phyloP scores from a whole-genome alignment of 2,329 filamentous ascomycete genomes.

The Celoporthe dispersa region DNA sequence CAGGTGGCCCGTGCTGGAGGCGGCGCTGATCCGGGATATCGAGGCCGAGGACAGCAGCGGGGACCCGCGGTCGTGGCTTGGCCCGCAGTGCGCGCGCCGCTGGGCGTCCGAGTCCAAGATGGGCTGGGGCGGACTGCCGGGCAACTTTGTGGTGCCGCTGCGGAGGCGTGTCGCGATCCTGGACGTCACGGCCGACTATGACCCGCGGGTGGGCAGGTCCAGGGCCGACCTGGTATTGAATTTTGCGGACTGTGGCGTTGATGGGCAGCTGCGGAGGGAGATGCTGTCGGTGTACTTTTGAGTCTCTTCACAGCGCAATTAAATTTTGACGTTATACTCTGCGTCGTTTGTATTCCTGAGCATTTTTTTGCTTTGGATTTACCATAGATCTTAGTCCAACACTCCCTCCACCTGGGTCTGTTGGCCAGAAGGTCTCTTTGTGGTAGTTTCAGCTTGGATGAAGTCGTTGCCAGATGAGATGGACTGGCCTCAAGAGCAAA shows the following conservation, averaged over 20 bases:
- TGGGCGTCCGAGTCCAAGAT: neutral
- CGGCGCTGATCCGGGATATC: neutral
- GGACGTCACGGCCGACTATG: conserved; percentile 12
- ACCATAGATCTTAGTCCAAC: too few species aligned
- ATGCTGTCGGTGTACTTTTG: conserved; percentile 19
- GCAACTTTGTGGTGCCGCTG: conserved; percentile 9
- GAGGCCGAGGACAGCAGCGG: conserved; percentile 17
- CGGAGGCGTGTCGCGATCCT: conserved; percentile 12
- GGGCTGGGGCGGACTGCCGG: conserved; percentile 17
- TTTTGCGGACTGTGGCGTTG: conserved; percentile 2
- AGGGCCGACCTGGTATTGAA: conserved; percentile 11
- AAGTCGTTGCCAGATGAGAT: too few species aligned
- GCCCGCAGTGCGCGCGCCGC: neutral
- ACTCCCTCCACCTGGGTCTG: too few species aligned
- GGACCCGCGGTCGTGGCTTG: conserved; percentile 13
- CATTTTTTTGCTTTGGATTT: too few species aligned
- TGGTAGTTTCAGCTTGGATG: too few species aligned
- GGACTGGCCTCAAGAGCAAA: too few species aligned
- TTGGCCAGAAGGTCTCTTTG: too few species aligned
- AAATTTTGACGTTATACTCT: too few species aligned
- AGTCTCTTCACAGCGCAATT: neutral
- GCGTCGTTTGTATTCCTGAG: too few species aligned
- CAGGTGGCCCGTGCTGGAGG: conserved; percentile 15
- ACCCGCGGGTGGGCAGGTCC: conserved; percentile 14
- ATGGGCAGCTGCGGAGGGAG: neutral